Percentiles rank a stretch among this genome's conserved stretches.
phyloP scores from a whole-genome alignment of 768 basidiomycete species.

The Termitomyces sp. region DNA sequence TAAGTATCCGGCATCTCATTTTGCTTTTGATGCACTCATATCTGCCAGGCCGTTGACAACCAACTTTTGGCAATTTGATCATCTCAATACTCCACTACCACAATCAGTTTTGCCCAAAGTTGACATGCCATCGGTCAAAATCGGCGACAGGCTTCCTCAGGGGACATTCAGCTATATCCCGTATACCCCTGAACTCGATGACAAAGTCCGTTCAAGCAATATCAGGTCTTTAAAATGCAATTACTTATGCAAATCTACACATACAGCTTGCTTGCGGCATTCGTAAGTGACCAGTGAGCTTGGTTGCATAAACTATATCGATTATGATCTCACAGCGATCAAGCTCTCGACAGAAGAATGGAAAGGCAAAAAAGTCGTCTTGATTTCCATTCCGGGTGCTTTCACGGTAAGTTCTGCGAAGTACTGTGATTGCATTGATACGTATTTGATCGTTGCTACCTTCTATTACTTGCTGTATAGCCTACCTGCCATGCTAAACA shows the following conservation, averaged over 20 bases:
- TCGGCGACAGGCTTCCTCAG: constrained; percentile 33
- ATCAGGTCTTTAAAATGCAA: neutral
- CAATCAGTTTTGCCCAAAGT: neutral
- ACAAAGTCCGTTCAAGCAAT: constrained; percentile 36
- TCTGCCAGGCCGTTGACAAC: neutral
- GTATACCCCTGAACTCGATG: constrained; percentile 56
- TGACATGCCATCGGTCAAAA: constrained; percentile 23
- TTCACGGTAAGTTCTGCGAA: constrained; percentile 55
- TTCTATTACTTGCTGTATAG: constrained; percentile 31
- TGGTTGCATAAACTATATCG: neutral
- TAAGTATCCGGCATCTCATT: too few relatives aligned
- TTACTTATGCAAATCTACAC: neutral
- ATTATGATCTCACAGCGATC: constrained; percentile 31
- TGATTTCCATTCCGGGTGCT: constrained; percentile 75
- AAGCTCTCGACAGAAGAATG: constrained; percentile 55
- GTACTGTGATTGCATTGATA: neutral
- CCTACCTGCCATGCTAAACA: constrained; percentile 64
- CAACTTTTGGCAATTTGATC: neutral
- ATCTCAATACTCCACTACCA: neutral
- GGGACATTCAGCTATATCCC: constrained; percentile 48
- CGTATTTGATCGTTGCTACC: constrained; percentile 8
- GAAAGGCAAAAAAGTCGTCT: constrained; percentile 79
- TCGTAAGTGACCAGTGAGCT: constrained; percentile 36
- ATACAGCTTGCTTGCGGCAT: constrained; percentile 54
- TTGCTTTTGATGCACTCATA: too few relatives aligned